phyloP scores from a whole-genome alignment of 2,329 filamentous ascomycete genomes.

The Trichoderma semiorbis region DNA sequence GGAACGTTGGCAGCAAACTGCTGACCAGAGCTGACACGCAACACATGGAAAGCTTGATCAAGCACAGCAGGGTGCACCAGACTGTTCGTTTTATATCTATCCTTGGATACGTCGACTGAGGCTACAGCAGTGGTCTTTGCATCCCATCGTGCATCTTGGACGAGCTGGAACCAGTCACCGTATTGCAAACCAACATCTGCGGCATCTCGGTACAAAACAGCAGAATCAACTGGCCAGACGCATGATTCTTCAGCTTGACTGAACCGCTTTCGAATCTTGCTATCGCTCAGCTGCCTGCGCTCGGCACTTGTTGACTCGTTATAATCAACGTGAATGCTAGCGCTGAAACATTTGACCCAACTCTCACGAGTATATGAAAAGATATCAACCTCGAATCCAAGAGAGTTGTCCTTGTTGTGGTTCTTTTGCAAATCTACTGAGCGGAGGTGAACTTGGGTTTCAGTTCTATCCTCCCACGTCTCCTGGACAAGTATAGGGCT shows the following conservation, averaged over 20 bases:
- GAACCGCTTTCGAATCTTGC: background rate
- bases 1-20: background rate
- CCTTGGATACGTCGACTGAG: background rate
- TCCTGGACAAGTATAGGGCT: background rate
- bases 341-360: slow-evolving; percentile 10
- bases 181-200: slow-evolving; percentile 1
- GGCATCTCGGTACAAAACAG: background rate
- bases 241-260: background rate
- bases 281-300: background rate
- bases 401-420: background rate
- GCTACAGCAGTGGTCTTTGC: background rate
- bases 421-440: background rate
- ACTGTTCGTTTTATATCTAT: slow-evolving; percentile 19
- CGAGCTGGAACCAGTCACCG: slow-evolving; percentile 9
- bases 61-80: slow-evolving; percentile 38
- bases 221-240: background rate
- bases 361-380: background rate
- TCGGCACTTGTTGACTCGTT: background rate
- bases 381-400: background rate
- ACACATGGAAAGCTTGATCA: slow-evolving; percentile 34
- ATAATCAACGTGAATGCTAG: background rate
- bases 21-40: background rate
- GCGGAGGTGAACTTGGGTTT: slow-evolving; percentile 4
- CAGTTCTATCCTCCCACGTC: background rate
- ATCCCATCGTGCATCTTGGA: slow-evolving; percentile 1